Base-by-base conservation (phyloP, 129 eudicot genomes). In the Saussurea involucrata region DNA sequence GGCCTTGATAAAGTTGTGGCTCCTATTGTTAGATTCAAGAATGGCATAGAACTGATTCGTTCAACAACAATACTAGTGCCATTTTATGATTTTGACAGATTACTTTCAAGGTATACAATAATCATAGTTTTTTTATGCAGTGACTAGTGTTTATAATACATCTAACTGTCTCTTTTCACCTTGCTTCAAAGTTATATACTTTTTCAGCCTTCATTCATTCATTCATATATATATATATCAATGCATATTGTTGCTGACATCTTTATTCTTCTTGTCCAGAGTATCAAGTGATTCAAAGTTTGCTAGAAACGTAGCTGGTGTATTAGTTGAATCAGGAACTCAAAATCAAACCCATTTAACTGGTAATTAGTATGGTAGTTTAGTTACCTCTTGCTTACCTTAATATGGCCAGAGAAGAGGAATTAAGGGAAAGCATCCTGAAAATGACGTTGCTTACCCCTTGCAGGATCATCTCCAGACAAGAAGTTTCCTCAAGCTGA, bases 391-490 rank as follows among this genome's bases (percentile, higher is more conserved):
- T 73, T 42, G 2, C 73, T 69, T 69, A 44, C 57, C 69, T 40
- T 70, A 22, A 21, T 46, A 25, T 57, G 75, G 18, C 36, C 60
- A 77, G 24, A 57, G 17, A 68, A 65, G 81, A 44, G 42, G 65
- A 46, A 1, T 34, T 81, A 9, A 29, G 27, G 70, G 73, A 40
- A 73, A 28, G 42, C 13, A 37, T 34, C 49, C 49, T 12, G 69
- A 44, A 44, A 40, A 24, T 80, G 33, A 61, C 74, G 37, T 76
- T 75, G 57, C 42, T 37, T 24, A 69, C 31, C 33, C 24, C 57
- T 60, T 88, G 71, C 89, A 95, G 99, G 93, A 74, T 83, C 72
- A 67, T 95, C 99, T 74, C 97, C 97, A 34, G 99, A 90, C 81
- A 86, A 76, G 57, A 92, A 90, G 69, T 95, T 95, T 84, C 99